Conservation (phyloP, 1,139 yeast genomes). For the Hemisphaericaspora xylofermentans region DNA sequence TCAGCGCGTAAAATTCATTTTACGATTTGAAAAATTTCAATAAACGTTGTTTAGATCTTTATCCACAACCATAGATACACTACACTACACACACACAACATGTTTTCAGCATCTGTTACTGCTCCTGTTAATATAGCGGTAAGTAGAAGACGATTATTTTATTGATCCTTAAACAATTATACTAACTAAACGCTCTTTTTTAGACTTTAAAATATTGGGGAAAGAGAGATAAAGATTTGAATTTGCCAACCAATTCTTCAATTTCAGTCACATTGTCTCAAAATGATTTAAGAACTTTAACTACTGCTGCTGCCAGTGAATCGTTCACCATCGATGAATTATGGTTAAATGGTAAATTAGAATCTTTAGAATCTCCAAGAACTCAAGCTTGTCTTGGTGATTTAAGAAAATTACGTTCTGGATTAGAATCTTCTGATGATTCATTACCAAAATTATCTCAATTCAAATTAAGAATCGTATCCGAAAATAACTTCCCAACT, state of each 20-base stretch:
- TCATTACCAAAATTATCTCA: conserved; percentile 60
- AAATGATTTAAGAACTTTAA: conserved; percentile 83
- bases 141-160: too few relatives aligned
- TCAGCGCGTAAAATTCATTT: not conserved
- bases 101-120: conserved; percentile 77
- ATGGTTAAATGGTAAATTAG: conserved; percentile 80
- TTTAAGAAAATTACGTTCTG: conserved; percentile 63
- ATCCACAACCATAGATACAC: conserved; percentile 2
- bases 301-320: conserved; percentile 75
- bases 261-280: conserved; percentile 92
- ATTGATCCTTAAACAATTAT: not conserved
- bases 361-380: conserved; percentile 64
- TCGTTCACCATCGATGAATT: conserved; percentile 62
- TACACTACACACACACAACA: conserved; percentile 1
- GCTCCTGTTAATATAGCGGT: conserved; percentile 98
- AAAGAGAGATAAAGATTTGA: conserved; percentile 81
- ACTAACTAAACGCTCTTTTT: conserved; percentile 20
- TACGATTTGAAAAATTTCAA: too few relatives aligned
- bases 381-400: conserved; percentile 79
- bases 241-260: conserved; percentile 92
- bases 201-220: conserved; percentile 98
- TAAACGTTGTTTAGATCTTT: too few relatives aligned
- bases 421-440: conserved; percentile 50
- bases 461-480: conserved; percentile 74
- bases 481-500: conserved; percentile 97